A percentile compares a stretch with the other conserved stretches of the same genome.
These are phyloP conservation scores for Skeletonema marinoi DNA, from an alignment of 108 stramenopile genomes.

Conservation along the genomic window DNA sequence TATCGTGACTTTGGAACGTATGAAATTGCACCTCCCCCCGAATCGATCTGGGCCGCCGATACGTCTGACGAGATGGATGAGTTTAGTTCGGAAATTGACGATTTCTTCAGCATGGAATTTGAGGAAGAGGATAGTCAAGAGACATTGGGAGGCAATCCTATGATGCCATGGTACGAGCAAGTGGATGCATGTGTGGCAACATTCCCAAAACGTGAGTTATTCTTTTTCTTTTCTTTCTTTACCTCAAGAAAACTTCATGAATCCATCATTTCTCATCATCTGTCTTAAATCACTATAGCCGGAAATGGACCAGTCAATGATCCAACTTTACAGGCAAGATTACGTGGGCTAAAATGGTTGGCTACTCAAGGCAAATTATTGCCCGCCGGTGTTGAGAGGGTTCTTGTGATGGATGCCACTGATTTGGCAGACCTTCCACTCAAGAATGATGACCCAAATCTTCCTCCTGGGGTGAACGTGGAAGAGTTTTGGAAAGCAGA, in stretches of 20 bases:
- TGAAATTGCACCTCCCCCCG: slow-evolving; percentile 82
- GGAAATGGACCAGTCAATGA: slow-evolving; percentile 74
- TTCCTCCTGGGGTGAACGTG: slow-evolving; percentile 70
- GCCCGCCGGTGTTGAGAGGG: slow-evolving; percentile 77
- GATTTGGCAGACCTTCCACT: slow-evolving; percentile 79
- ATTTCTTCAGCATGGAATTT: slow-evolving; percentile 58
- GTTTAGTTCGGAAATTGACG: slow-evolving; percentile 39
- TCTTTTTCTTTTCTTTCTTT: background rate
- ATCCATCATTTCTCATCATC: slow-evolving; percentile 69
- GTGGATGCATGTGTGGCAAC: slow-evolving; percentile 79
- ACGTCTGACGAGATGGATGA: slow-evolving; percentile 32
- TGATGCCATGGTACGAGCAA: slow-evolving; percentile 91
- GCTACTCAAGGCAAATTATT: slow-evolving; percentile 70
- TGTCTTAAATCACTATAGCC: background rate
- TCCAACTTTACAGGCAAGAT: slow-evolving; percentile 55
- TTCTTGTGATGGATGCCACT: slow-evolving; percentile 89
- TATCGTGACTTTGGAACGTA: slow-evolving; percentile 83
- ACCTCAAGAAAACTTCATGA: background rate
- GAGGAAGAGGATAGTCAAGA: slow-evolving; percentile 61
- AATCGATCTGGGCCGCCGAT: slow-evolving; percentile 66
- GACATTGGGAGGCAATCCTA: slow-evolving; percentile 52
- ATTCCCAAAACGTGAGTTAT: slow-evolving; percentile 44
- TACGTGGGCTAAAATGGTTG: slow-evolving; percentile 84
- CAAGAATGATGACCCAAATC: slow-evolving; percentile 64
- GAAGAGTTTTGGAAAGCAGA: slow-evolving; percentile 76